Conservation (phyloP, 139 green algal species). For the Micractinium sp. region DNA sequence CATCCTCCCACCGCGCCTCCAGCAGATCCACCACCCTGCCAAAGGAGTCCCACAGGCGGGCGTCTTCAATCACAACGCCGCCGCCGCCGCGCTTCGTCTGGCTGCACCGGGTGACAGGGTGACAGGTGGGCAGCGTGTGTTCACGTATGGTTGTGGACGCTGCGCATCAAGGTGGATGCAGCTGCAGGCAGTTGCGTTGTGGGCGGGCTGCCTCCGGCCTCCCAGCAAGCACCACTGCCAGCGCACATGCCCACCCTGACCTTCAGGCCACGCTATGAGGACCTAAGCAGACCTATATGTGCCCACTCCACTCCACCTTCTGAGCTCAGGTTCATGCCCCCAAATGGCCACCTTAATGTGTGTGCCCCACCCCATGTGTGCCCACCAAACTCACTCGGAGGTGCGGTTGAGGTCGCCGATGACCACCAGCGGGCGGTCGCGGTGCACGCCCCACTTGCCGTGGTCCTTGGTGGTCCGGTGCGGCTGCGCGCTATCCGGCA, state of each 20-base stretch:
- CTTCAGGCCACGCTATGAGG: no score
- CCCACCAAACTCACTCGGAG: not conserved
- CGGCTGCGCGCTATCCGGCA: constrained; percentile 1
- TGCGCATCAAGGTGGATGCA: not conserved
- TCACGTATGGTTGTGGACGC: not conserved
- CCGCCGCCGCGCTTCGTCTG: constrained; percentile 21
- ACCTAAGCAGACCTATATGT: no score
- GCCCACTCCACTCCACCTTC: no score
- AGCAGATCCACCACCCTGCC: no score
- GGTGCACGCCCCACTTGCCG: constrained; percentile 20
- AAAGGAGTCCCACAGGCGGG: not conserved
- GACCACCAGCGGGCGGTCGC: not conserved
- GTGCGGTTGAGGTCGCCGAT: constrained; percentile 30
- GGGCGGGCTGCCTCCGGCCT: no score
- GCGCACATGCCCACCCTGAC: not conserved
- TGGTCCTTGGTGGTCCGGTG: constrained; percentile 5
- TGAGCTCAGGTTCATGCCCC: no score
- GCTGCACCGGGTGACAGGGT: not conserved
- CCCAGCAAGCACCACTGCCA: no score
- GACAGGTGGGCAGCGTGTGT: not conserved
- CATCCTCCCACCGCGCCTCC: no score
- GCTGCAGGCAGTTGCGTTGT: not conserved
- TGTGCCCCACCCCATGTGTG: not conserved
- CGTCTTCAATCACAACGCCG: not conserved
- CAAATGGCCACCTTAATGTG: no score